Evolutionary conservation across 306 rosid genomes (phyloP).

Genomic region (Glycine tomentella): DNA sequence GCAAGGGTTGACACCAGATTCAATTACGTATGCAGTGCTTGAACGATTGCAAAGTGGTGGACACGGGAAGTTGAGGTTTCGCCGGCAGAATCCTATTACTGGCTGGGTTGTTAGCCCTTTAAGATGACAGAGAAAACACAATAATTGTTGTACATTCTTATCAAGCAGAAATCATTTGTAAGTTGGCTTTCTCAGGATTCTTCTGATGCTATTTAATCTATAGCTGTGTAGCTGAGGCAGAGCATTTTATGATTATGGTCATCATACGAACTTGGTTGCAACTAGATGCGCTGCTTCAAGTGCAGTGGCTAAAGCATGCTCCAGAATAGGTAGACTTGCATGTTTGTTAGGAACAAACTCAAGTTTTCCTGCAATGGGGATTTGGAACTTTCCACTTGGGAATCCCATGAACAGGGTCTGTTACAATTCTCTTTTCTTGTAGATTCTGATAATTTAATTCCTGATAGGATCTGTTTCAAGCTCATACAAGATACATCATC

Average conservation of each 20-base stretch:
- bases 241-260: conserved; percentile 24
- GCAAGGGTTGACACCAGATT: conserved; percentile 90
- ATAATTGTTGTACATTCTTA: conserved; percentile 9
- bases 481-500: conserved; percentile 12
- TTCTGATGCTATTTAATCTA: conserved; percentile 4
- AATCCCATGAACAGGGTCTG: conserved; percentile 33
- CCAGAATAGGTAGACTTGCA: background rate
- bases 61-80: conserved; percentile 63
- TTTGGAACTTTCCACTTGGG: conserved; percentile 2
- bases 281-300: conserved; percentile 21
- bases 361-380: conserved; percentile 15
- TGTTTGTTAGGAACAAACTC: conserved; percentile 33
- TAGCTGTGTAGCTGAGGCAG: conserved; percentile 10
- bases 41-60: conserved; percentile 89
- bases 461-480: conserved; percentile 25
- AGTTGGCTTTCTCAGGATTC: conserved; percentile 30
- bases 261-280: conserved; percentile 25
- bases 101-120: conserved; percentile 98
- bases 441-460: conserved; percentile 29
- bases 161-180: conserved; percentile 14
- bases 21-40: conserved; percentile 84
- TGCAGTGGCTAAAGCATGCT: background rate
- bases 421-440: conserved; percentile 13
- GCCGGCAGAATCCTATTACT: conserved; percentile 87
- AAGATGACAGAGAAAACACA: conserved; percentile 51